Evolutionary conservation across 2,329 filamentous ascomycete genomes (phyloP).

Genomic region (Aspergillus sp.): DNA sequence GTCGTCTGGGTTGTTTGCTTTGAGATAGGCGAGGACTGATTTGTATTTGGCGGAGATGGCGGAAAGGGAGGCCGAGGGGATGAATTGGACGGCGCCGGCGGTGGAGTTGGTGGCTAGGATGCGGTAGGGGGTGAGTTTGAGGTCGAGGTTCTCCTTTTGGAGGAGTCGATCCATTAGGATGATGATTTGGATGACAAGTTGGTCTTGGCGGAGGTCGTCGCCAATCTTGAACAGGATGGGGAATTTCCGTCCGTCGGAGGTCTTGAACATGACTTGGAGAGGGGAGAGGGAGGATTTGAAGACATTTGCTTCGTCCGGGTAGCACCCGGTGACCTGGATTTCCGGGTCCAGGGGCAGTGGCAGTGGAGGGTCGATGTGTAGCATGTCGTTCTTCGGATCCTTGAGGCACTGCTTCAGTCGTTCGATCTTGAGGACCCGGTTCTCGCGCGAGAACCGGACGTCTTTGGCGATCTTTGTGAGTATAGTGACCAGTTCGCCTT

Average conservation of each 20-base stretch:
- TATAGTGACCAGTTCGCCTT: conserved; percentile 86
- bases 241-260: conserved; percentile 73
- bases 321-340: conserved; percentile 74
- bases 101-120: conserved; percentile 90
- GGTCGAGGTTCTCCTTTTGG: conserved; percentile 91
- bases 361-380: conserved; percentile 79
- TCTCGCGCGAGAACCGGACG: conserved; percentile 76
- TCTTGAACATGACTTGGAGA: conserved; percentile 88
- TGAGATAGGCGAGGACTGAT: conserved; percentile 76
- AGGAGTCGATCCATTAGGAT: conserved; percentile 95
- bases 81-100: conserved; percentile 90
- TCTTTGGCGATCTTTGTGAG: conserved; percentile 87
- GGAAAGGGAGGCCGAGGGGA: conserved; percentile 82
- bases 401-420: conserved; percentile 79
- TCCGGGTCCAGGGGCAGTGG: conserved; percentile 86
- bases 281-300: conserved; percentile 96
- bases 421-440: conserved; percentile 78
- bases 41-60: conserved; percentile 82
- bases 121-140: conserved; percentile 93
- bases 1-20: conserved; percentile 85
- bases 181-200: conserved; percentile 96
- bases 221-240: conserved; percentile 97
- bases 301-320: conserved; percentile 81
- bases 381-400: conserved; percentile 87
- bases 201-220: conserved; percentile 93